These are phyloP conservation scores for Phytopythium delawarense DNA, from an alignment of 352 stramenopile species.

Conservation along the genomic window DNA sequence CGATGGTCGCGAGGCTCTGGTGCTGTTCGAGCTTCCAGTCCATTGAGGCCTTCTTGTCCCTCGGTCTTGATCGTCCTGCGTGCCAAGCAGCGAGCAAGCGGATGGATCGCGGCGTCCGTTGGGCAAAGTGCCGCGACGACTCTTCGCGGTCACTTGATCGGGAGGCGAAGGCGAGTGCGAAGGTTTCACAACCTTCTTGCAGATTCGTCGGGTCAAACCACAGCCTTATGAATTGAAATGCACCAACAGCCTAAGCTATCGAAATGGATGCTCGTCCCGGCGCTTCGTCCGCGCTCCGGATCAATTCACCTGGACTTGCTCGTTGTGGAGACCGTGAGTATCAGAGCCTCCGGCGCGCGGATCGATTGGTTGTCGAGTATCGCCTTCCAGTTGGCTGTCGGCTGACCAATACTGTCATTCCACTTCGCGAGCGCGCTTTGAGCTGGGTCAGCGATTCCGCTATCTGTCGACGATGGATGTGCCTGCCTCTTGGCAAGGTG, in stretches of 20 bases:
- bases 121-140: not conserved
- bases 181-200: not conserved
- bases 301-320: not conserved
- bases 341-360: constrained; percentile 20
- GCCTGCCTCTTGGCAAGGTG: constrained; percentile 15
- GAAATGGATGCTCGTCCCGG: not conserved
- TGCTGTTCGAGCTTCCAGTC: not conserved
- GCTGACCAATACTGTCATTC: constrained; percentile 22
- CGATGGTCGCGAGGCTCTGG: constrained; percentile 2
- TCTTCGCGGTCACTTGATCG: not conserved
- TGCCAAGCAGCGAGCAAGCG: not conserved
- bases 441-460: not conserved
- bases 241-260: not conserved
- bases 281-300: not conserved
- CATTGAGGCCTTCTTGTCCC: not conserved
- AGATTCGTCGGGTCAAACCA: not conserved
- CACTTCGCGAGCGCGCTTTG: constrained; percentile 22
- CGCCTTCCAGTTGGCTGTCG: constrained; percentile 27
- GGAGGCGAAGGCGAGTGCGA: not conserved
- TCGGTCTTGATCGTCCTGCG: not conserved
- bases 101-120: constrained; percentile 2
- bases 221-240: not conserved
- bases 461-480: not conserved
- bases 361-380: constrained; percentile 28
- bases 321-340: constrained; percentile 9